phyloP scores from a whole-genome alignment of 768 basidiomycete genomes.

The Pleurotus tuoliensis region DNA sequence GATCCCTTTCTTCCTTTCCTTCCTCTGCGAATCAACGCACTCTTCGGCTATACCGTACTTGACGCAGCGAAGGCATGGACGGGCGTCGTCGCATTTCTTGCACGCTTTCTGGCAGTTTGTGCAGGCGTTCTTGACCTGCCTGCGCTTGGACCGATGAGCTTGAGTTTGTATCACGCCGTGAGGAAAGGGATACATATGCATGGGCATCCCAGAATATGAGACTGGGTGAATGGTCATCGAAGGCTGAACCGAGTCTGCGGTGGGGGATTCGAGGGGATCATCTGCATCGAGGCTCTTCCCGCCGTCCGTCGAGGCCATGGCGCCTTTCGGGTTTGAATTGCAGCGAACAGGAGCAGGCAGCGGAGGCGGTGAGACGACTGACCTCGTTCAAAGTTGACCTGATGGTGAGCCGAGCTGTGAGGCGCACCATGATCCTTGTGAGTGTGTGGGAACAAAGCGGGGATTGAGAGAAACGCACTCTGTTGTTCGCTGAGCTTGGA shows the following conservation, averaged over 20 bases:
- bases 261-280: slow-evolving; percentile 30
- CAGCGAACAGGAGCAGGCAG: background rate
- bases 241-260: slow-evolving; percentile 29
- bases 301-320: slow-evolving; percentile 27
- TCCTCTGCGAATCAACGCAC: slow-evolving; percentile 87
- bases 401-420: background rate
- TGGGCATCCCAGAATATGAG: slow-evolving; percentile 48
- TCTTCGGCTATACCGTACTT: slow-evolving; percentile 86
- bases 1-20: slow-evolving; percentile 86
- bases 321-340: slow-evolving; percentile 6
- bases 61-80: slow-evolving; percentile 90
- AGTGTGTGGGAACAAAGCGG: background rate
- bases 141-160: slow-evolving; percentile 67
- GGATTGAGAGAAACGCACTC: background rate
- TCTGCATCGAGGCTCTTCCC: slow-evolving; percentile 26
- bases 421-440: background rate
- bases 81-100: slow-evolving; percentile 89
- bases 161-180: slow-evolving; percentile 40
- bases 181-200: slow-evolving; percentile 72
- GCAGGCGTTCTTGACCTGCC: slow-evolving; percentile 90
- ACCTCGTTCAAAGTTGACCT: background rate
- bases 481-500: background rate
- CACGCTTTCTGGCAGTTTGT: slow-evolving; percentile 89
- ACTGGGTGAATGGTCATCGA: slow-evolving; percentile 42
- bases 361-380: background rate